phyloP scores from a whole-genome alignment of 345 rosid species.

The Iberis pinnata region DNA sequence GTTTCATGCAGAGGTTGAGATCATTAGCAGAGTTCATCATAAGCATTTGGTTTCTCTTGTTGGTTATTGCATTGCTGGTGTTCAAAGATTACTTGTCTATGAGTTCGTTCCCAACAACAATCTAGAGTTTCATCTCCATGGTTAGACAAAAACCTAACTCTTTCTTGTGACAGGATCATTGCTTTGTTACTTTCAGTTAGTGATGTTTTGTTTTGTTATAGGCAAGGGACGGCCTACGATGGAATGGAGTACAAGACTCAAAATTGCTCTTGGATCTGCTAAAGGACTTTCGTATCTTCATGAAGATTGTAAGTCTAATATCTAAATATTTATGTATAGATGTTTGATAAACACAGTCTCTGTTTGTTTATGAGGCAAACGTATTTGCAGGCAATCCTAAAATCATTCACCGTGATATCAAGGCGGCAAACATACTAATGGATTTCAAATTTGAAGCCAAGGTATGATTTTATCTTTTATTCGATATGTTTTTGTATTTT shows the following conservation, averaged over 20 bases:
- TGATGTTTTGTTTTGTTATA: constrained; percentile 21
- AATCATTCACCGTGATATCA: constrained; percentile 87
- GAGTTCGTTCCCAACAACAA: constrained; percentile 64
- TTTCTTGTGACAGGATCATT: not conserved
- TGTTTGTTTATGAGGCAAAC: not conserved
- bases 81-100: constrained; percentile 56
- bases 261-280: constrained; percentile 78
- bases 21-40: constrained; percentile 63
- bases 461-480: constrained; percentile 33
- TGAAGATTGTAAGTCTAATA: constrained; percentile 63
- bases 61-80: constrained; percentile 52
- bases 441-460: constrained; percentile 82
- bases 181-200: not conserved
- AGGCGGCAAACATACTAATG: constrained; percentile 75
- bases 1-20: constrained; percentile 64
- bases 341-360: not conserved
- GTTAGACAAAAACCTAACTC: constrained; percentile 26
- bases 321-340: not conserved
- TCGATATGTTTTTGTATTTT: not conserved
- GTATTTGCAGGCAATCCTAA: constrained; percentile 62
- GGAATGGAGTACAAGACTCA: constrained; percentile 66
- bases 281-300: constrained; percentile 91
- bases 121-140: constrained; percentile 59
- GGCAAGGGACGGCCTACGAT: constrained; percentile 61
- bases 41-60: constrained; percentile 60